phyloP scores from a whole-genome alignment of 2,329 filamentous ascomycete species.

The Nemania diffusa region DNA sequence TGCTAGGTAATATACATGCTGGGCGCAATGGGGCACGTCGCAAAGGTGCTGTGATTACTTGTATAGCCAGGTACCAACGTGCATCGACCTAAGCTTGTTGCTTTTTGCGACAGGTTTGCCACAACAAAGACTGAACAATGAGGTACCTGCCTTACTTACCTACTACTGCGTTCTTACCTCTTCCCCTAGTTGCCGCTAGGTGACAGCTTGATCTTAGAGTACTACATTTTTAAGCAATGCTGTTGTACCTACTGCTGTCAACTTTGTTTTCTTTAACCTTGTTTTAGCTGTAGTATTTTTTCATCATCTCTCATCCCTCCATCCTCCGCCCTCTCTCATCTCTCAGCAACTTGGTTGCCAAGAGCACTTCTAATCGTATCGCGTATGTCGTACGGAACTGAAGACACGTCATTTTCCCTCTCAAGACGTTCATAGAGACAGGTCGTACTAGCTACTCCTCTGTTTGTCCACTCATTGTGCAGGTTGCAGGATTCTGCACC shows the following conservation, averaged over 20 bases:
- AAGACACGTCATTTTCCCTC: not conserved
- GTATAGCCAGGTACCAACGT: not conserved
- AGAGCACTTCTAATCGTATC: not conserved
- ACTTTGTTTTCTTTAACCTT: not conserved
- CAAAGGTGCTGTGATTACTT: not conserved
- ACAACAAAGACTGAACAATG: conserved; percentile 10
- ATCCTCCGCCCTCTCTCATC: not conserved
- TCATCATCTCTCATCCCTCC: not conserved
- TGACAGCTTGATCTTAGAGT: too few species aligned
- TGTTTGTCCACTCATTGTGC: not conserved
- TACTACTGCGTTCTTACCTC: too few species aligned
- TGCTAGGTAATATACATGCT: not conserved
- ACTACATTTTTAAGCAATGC: too few species aligned
- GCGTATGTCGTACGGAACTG: not conserved
- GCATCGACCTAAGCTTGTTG: not conserved
- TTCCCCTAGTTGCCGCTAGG: too few species aligned
- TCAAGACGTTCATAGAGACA: not conserved
- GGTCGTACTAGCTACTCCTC: not conserved
- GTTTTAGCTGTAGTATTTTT: too few species aligned
- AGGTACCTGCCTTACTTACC: not conserved
- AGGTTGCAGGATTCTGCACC: not conserved
- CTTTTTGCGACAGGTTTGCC: conserved; percentile 22
- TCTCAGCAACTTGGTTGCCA: not conserved
- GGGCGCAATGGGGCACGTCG: not conserved
- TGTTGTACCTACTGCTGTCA: not conserved